phyloP scores from a whole-genome alignment of 2,329 filamentous ascomycete genomes.

The Purpureocillium lavendulum region DNA sequence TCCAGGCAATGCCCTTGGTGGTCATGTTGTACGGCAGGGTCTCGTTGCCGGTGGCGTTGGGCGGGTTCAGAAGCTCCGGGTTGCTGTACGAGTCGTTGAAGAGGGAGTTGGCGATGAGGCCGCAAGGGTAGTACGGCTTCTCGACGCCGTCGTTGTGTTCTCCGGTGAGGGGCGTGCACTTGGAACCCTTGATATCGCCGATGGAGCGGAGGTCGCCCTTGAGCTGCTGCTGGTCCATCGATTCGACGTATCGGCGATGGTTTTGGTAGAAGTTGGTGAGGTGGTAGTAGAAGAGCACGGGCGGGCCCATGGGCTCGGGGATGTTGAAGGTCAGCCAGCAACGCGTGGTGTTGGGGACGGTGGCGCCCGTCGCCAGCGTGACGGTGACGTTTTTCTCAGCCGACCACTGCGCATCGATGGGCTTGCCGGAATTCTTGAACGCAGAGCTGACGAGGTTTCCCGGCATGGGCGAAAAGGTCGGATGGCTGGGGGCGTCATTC shows the following conservation, averaged over 20 bases:
- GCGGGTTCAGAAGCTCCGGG: constrained; percentile 52
- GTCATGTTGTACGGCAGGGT: constrained; percentile 64
- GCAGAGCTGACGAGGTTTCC: constrained; percentile 50
- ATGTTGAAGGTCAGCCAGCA: constrained; percentile 76
- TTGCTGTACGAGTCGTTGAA: constrained; percentile 87
- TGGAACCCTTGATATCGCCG: constrained; percentile 53
- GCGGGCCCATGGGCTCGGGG: constrained; percentile 68
- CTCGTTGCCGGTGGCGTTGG: constrained; percentile 17
- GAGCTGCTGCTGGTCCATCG: constrained; percentile 75
- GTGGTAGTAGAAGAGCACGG: constrained; percentile 89
- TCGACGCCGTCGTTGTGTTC: constrained; percentile 30
- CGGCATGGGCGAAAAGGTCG: constrained; percentile 42
- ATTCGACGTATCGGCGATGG: constrained; percentile 90
- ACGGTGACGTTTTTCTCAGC: constrained; percentile 30
- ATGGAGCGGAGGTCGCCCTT: constrained; percentile 57
- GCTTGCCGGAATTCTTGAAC: constrained; percentile 54
- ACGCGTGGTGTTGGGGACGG: constrained; percentile 30
- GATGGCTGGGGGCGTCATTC: constrained; percentile 38
- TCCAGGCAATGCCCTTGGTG: constrained; percentile 77
- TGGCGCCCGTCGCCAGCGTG: constrained; percentile 28
- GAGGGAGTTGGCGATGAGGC: constrained; percentile 89
- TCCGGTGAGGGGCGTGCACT: constrained; percentile 66
- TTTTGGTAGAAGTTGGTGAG: constrained; percentile 99
- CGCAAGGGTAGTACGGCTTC: constrained; percentile 86
- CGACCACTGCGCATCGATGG: constrained; percentile 32